Conservation (phyloP, 176 grass and related monocot genomes). For the Rhynchospora tenuis region DNA sequence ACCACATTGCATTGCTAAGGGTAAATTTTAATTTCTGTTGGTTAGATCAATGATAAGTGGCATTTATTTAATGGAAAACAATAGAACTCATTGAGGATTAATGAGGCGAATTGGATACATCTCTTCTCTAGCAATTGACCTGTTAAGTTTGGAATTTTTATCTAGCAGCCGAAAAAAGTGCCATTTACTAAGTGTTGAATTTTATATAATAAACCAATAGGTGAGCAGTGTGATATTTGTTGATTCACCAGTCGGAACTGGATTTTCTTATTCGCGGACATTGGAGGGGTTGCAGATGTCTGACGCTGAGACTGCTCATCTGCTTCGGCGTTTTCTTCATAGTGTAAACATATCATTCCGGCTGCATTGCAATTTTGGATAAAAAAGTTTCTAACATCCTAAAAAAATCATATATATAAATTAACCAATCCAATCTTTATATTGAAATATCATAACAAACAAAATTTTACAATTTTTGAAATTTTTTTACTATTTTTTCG, state of each 20-base stretch:
- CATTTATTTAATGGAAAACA: too few species aligned
- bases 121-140: neutral
- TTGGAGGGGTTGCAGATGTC: conserved; percentile 20
- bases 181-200: neutral
- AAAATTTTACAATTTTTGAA: too few species aligned
- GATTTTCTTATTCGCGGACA: conserved; percentile 53
- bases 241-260: conserved; percentile 53
- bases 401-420: too few species aligned
- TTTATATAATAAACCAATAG: conserved; percentile 10
- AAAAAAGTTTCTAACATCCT: neutral
- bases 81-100: too few species aligned
- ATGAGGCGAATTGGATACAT: too few species aligned
- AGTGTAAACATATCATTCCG: conserved; percentile 26
- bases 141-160: neutral
- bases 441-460: too few species aligned
- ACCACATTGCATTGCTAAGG: too few species aligned
- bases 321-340: conserved; percentile 39
- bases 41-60: too few species aligned
- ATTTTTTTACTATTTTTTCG: too few species aligned
- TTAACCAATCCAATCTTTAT: too few species aligned
- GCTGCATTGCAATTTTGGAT: neutral
- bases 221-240: conserved; percentile 61
- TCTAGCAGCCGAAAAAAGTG: neutral
- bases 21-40: too few species aligned
- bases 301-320: conserved; percentile 26